Evolutionary conservation across 306 rosid genomes (phyloP), one percentile per base, ranked within the genome.

Genomic region (Hylodesmum podocarpum): DNA sequence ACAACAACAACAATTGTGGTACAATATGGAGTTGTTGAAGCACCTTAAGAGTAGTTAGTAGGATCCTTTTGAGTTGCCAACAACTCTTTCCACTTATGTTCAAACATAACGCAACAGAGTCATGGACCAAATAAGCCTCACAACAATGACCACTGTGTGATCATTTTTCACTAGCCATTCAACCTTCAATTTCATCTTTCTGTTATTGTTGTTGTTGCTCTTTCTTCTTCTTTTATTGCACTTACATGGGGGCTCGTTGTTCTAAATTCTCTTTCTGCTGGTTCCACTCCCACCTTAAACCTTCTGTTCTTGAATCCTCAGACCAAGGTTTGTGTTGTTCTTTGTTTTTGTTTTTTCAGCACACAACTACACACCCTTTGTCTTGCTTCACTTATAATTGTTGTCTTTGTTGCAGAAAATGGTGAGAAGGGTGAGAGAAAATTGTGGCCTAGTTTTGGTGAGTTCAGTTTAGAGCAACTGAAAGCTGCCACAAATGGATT

Each of bases 191-290:
- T 69, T 1, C 58, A 27, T 46, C 68, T 27, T 66, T 59, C 14
- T 66, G 11, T 77, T 75, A 55, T 19, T 49, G 46, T n/a, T 59
- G n/a, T 53, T 53, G 15, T 10, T 49, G n/a, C 24, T 67, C 64
- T 19, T 76, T 69, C 44, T 19, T 76, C n/a, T 51, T 75, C 55
- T 15, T 37, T 65, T n/a, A 16, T 24, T 15, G 3, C 55, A 37
- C 16, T 72, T 70, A 24, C 29, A 93, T 93, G 98, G 97, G 98
- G 84, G 95, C 91, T 78, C 87, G 95, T 75, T 93, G 98, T 89
- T 93, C 98, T 58, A 93, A 86, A 84, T 89, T 91, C 91, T 93
- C 93, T 15, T 68, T 91, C 71, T 91, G 98, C 74, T 93, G 98
- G 96, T 85, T 91, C 85, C 85, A 87, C 61, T 82, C 92, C 57